phyloP scores from a whole-genome alignment of 2,329 filamentous ascomycete species.

The Aspergillus bombycis region DNA sequence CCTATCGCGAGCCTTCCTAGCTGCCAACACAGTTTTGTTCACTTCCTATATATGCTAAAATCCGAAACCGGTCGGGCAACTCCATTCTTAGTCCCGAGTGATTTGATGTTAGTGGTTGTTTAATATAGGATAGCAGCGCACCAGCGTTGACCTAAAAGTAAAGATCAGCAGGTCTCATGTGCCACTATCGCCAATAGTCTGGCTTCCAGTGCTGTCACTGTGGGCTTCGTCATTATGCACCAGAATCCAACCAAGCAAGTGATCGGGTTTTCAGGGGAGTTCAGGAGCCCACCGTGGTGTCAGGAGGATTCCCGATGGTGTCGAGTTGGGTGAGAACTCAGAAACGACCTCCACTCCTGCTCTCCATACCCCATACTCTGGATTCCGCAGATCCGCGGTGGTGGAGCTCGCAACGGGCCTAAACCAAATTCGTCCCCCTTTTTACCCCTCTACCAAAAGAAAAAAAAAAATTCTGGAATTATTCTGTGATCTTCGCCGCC shows the following conservation, averaged over 20 bases:
- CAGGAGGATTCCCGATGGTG: background rate
- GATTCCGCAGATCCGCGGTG: background rate
- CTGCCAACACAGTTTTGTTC: constrained; percentile 3
- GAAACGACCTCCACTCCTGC: constrained; percentile 5
- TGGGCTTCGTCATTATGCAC: background rate
- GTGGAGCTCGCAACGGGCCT: constrained; percentile 2
- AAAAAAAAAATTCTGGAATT: constrained; percentile 3
- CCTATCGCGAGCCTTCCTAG: background rate
- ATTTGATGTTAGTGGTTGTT: constrained; percentile 1
- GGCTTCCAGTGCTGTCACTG: background rate
- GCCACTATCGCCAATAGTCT: constrained; percentile 8
- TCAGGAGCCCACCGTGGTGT: background rate
- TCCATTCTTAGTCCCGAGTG: background rate
- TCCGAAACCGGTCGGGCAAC: background rate
- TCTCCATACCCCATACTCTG: constrained; percentile 5
- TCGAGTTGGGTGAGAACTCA: background rate
- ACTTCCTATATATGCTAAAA: background rate
- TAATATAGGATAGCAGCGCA: constrained; percentile 2
- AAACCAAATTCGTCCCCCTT: background rate
- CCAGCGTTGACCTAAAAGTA: background rate
- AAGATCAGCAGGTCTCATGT: constrained; percentile 2
- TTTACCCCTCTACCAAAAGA: constrained; percentile 2
- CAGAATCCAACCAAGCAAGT: background rate
- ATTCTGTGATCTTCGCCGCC: background rate
- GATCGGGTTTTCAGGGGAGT: background rate